A percentile compares a stretch with the other conserved stretches of the same genome.
Conservation (phyloP, 2,329 filamentous ascomycete genomes). For the Helotiales sp. region DNA sequence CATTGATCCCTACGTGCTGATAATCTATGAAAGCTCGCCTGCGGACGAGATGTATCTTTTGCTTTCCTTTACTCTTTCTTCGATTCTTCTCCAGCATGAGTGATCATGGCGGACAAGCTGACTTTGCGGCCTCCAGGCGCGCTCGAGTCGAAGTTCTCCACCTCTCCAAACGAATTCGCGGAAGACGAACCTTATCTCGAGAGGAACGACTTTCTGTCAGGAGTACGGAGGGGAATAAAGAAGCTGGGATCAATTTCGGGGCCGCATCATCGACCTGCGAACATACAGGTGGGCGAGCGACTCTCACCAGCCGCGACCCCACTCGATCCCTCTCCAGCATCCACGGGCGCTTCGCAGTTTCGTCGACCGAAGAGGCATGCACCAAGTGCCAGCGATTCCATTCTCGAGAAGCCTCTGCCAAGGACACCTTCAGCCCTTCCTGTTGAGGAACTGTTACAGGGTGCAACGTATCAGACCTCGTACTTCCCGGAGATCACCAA, state of each 20-base stretch:
- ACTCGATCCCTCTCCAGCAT: slow-evolving; percentile 21
- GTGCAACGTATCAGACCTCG: slow-evolving; percentile 23
- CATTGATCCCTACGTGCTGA: slow-evolving; percentile 4
- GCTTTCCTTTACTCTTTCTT: slow-evolving; percentile 11
- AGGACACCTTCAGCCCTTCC: slow-evolving; percentile 38
- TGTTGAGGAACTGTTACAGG: slow-evolving; percentile 24
- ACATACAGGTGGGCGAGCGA: slow-evolving; percentile 32
- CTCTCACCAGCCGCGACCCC: slow-evolving; percentile 19
- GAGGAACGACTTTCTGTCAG: slow-evolving; percentile 36
- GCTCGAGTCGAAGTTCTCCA: slow-evolving; percentile 38
- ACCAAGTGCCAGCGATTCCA: slow-evolving; percentile 35
- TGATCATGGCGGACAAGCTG: slow-evolving; percentile 42
- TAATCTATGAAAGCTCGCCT: slow-evolving; percentile 24
- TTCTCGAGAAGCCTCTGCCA: slow-evolving; percentile 42
- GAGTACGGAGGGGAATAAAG: slow-evolving; percentile 41
- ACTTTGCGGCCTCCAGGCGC: slow-evolving; percentile 40
- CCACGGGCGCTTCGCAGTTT: slow-evolving; percentile 23
- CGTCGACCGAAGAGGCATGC: slow-evolving; percentile 36
- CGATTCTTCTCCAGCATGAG: slow-evolving; percentile 34
- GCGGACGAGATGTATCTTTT: slow-evolving; percentile 18
- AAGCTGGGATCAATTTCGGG: slow-evolving; percentile 42
- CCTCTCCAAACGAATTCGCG: slow-evolving; percentile 31
- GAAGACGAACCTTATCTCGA: slow-evolving; percentile 35
- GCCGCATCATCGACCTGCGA: slow-evolving; percentile 31
- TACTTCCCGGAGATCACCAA: slow-evolving; percentile 36